Conservation (phyloP, 306 rosid species). For the Nissolia schottii region DNA sequence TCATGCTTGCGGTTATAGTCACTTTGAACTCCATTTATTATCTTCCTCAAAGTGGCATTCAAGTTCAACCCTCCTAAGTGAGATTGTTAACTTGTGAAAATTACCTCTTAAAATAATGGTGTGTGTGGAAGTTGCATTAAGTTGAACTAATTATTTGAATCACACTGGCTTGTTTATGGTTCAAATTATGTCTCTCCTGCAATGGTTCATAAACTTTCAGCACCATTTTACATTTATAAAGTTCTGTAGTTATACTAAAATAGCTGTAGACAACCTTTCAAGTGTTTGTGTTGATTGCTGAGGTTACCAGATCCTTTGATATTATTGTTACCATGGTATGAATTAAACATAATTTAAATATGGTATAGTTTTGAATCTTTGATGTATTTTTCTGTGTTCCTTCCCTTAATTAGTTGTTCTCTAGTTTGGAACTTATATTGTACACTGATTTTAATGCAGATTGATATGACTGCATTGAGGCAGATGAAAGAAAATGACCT, state of each 20-base stretch:
- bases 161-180: not conserved
- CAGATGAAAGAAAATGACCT: conserved; percentile 97
- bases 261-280: not conserved
- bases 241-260: not conserved
- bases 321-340: not conserved
- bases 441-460: conserved; percentile 36
- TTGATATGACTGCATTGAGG: conserved; percentile 88
- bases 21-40: not conserved
- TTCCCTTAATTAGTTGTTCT: not conserved
- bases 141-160: not conserved
- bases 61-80: not conserved
- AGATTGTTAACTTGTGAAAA: not conserved
- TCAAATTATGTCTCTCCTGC: not conserved
- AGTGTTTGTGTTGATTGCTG: not conserved
- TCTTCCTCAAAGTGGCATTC: not conserved
- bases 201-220: not conserved
- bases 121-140: not conserved
- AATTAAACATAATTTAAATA: not conserved
- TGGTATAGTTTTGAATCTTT: not conserved
- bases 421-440: conserved; percentile 1
- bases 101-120: not conserved
- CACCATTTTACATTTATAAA: not conserved
- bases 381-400: not conserved
- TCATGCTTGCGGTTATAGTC: not conserved
- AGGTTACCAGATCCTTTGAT: not conserved